phyloP scores from a whole-genome alignment of 768 basidiomycete genomes.

The Boletus bicolor region DNA sequence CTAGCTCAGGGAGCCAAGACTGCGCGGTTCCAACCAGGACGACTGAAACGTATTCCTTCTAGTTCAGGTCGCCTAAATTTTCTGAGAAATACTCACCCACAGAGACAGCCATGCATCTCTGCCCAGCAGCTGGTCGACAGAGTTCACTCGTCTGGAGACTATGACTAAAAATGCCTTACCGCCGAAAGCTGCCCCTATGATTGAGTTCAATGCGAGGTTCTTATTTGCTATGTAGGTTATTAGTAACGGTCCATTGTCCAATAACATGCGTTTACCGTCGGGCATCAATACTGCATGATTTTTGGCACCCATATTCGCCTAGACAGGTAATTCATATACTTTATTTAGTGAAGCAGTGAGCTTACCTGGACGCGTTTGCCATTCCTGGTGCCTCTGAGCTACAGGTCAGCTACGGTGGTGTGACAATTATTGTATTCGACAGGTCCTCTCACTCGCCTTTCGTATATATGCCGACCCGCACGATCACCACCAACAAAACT shows the following conservation, averaged over 20 bases:
- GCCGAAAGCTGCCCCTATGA: conserved; percentile 92
- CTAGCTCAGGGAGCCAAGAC: conserved; percentile 82
- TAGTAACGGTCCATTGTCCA: neutral
- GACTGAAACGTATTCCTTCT: conserved; percentile 34
- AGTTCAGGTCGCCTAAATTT: neutral
- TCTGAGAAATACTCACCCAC: conserved; percentile 54
- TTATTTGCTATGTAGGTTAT: conserved; percentile 64
- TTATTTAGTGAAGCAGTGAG: conserved; percentile 9
- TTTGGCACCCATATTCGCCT: conserved; percentile 92
- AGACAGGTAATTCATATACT: neutral
- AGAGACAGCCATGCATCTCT: conserved; percentile 95
- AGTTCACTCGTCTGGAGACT: conserved; percentile 19
- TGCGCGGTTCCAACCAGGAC: conserved; percentile 78
- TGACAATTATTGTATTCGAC: conserved; percentile 1
- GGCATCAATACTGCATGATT: conserved; percentile 94
- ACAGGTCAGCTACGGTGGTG: conserved; percentile 3
- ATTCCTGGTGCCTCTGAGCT: conserved; percentile 66
- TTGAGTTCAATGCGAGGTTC: conserved; percentile 87
- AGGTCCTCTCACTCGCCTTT: conserved; percentile 47
- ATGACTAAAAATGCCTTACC: conserved; percentile 41
- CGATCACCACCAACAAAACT: conserved; percentile 94
- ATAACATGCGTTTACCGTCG: conserved; percentile 57
- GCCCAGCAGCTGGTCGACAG: conserved; percentile 72
- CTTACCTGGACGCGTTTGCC: conserved; percentile 85
- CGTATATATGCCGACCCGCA: conserved; percentile 92